A percentile compares a stretch with the other conserved stretches of the same genome.
Conservation (phyloP, 495 filamentous ascomycete species). For the Aspergillus coremiiformis region DNA sequence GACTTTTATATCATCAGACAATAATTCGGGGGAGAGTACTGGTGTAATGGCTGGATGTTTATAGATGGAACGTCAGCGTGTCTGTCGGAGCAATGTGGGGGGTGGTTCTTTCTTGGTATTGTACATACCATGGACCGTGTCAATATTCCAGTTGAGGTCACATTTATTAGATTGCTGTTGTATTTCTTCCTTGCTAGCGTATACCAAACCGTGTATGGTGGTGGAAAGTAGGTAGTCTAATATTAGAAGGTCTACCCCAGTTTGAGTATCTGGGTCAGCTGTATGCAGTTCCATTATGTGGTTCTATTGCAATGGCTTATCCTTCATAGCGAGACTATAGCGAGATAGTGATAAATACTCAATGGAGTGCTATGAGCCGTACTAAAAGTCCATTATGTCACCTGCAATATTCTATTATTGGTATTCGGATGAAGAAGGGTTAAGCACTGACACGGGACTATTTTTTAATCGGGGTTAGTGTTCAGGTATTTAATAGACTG, state of each 20-base stretch:
- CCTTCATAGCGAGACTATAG: neutral
- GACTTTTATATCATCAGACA: slow-evolving; percentile 22
- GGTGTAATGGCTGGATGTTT: slow-evolving; percentile 4
- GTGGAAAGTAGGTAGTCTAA: slow-evolving; percentile 48
- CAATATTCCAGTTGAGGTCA: slow-evolving; percentile 18
- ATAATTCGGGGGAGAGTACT: neutral
- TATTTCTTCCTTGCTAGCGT: neutral
- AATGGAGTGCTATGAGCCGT: too few relatives aligned
- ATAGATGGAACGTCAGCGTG: neutral
- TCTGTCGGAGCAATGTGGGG: neutral
- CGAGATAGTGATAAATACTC: too few relatives aligned
- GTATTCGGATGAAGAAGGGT: too few relatives aligned
- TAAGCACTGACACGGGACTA: too few relatives aligned
- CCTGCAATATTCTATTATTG: too few relatives aligned
- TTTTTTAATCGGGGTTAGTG: too few relatives aligned
- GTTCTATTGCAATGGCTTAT: neutral
- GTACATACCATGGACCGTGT: slow-evolving; percentile 21
- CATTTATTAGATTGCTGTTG: slow-evolving; percentile 1
- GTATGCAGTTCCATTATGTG: slow-evolving; percentile 8
- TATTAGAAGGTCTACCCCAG: slow-evolving; percentile 46
- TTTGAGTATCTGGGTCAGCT: slow-evolving; percentile 17
- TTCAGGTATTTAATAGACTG: too few relatives aligned
- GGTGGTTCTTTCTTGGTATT: neutral
- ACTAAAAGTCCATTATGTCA: too few relatives aligned
- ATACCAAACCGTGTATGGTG: slow-evolving; percentile 28